Conservation (phyloP, 345 rosid genomes). For the Syzygium jambos region DNA sequence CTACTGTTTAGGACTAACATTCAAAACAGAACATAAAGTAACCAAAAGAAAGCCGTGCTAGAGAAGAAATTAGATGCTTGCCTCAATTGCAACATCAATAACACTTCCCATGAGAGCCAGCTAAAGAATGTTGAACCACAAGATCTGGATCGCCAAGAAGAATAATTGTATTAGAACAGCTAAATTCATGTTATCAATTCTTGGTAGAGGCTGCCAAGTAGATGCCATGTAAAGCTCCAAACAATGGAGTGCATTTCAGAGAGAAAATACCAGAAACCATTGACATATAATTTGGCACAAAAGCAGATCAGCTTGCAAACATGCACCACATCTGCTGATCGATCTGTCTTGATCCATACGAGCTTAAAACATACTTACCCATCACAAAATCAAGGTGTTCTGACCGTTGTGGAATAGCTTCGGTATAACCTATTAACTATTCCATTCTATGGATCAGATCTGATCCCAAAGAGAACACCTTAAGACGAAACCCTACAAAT, state of each 20-base stretch:
- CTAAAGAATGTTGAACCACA: background rate
- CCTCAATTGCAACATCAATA: slow-evolving; percentile 40
- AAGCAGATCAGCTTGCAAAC: background rate
- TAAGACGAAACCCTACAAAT: background rate
- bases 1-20: background rate
- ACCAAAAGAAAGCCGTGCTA: background rate
- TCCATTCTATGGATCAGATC: background rate
- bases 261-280: background rate
- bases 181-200: background rate
- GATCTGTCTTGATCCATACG: background rate
- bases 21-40: background rate
- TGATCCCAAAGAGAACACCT: background rate
- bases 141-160: slow-evolving; percentile 1
- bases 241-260: background rate
- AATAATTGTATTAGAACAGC: background rate
- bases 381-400: background rate
- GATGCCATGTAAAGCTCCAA: background rate
- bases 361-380: background rate
- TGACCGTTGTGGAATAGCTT: background rate
- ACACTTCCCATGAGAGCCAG: slow-evolving; percentile 39
- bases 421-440: background rate
- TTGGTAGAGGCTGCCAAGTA: background rate
- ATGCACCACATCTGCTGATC: background rate
- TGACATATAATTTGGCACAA: background rate
- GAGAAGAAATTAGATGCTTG: slow-evolving; percentile 1